Percentiles rank a stretch among this genome's conserved stretches.
Conservation (phyloP, 2,329 filamentous ascomycete species). For the Chaetothyriales sp. region DNA sequence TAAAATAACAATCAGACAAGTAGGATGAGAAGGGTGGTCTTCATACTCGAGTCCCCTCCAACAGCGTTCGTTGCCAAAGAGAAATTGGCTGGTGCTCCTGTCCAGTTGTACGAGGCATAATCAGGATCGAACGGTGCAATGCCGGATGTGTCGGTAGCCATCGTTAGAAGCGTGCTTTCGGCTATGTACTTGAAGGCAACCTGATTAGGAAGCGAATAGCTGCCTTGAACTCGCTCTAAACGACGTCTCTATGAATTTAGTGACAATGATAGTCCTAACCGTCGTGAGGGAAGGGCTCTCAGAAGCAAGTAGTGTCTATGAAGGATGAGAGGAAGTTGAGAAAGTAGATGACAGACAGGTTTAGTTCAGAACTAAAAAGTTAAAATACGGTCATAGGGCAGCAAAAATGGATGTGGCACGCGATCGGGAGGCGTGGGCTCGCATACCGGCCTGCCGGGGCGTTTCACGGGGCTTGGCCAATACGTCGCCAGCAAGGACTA, state of each 20-base stretch:
- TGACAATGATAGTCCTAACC: background rate
- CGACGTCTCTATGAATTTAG: background rate
- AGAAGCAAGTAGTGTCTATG: background rate
- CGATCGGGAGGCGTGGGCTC: background rate
- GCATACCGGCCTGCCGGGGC: background rate
- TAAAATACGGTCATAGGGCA: background rate
- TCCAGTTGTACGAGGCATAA: slow-evolving; percentile 38
- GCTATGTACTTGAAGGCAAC: background rate
- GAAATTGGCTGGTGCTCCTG: slow-evolving; percentile 32
- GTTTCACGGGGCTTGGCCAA: background rate
- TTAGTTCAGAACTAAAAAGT: background rate
- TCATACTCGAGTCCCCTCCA: slow-evolving; percentile 69
- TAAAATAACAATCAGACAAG: slow-evolving; percentile 26
- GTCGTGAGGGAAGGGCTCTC: background rate
- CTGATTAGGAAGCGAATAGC: too few relatives aligned
- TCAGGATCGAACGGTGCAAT: slow-evolving; percentile 20
- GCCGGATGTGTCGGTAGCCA: slow-evolving; percentile 1
- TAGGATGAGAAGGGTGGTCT: slow-evolving; percentile 2
- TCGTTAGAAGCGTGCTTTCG: background rate
- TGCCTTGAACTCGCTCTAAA: background rate
- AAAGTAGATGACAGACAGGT: background rate
- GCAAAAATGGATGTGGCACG: background rate
- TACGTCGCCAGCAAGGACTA: background rate
- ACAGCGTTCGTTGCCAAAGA: slow-evolving; percentile 41
- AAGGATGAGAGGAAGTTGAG: background rate